These are phyloP conservation scores for Umbellularia californica DNA, from an alignment of 164 flowering plant genomes.

Conservation along the genomic window DNA sequence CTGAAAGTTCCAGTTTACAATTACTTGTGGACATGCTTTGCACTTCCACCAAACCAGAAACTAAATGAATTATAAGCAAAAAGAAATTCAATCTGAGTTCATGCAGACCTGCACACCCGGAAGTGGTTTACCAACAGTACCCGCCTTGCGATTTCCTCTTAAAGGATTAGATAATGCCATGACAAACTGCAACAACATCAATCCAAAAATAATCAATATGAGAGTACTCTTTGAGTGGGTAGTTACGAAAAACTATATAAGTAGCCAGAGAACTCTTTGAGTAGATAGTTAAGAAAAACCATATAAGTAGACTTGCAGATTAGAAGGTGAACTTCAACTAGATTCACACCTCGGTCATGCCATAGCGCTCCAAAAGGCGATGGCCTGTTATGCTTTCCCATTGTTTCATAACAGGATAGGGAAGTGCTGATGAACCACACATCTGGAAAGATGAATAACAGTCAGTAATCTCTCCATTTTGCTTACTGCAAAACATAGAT, in stretches of 20 bases:
- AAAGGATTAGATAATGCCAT: constrained; percentile 97
- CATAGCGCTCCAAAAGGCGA: constrained; percentile 91
- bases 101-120: constrained; percentile 84
- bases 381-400: constrained; percentile 97
- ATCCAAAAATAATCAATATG: constrained; percentile 8
- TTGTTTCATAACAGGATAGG: constrained; percentile 86
- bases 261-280: not conserved
- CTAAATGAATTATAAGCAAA: not conserved
- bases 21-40: not conserved
- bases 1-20: constrained; percentile 1
- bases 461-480: no score
- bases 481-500: not conserved
- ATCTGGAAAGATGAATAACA: constrained; percentile 40
- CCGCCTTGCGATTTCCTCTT: constrained; percentile 67
- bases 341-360: constrained; percentile 89
- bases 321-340: constrained; percentile 9
- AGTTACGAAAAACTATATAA: not conserved
- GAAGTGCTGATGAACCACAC: constrained; percentile 99
- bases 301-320: not conserved
- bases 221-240: not conserved
- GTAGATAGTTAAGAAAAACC: not conserved
- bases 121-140: constrained; percentile 96
- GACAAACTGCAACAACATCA: constrained; percentile 63
- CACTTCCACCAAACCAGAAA: constrained; percentile 4
- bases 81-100: constrained; percentile 1